Conservation (phyloP, 2,329 filamentous ascomycete species). For the Alternaria ethzedia region DNA sequence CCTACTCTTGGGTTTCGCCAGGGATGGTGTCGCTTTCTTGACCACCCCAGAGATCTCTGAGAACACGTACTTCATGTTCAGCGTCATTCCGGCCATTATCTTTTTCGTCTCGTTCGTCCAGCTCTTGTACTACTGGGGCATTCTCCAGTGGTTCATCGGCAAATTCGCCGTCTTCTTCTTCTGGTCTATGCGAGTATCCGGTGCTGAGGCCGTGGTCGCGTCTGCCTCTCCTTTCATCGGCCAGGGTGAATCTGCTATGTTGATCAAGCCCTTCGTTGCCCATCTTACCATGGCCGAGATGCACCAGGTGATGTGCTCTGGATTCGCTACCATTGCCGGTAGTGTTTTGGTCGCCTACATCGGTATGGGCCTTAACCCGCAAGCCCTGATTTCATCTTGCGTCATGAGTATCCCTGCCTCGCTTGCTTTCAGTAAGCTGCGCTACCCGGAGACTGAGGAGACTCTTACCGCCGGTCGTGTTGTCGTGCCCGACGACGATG, state of each 20-base stretch:
- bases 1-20: slow-evolving; percentile 76
- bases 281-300: slow-evolving; percentile 87
- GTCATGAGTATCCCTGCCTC: slow-evolving; percentile 96
- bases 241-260: slow-evolving; percentile 91
- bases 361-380: slow-evolving; percentile 78
- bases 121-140: slow-evolving; percentile 78
- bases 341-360: slow-evolving; percentile 89
- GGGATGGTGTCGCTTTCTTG: slow-evolving; percentile 75
- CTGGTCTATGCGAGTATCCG: slow-evolving; percentile 85
- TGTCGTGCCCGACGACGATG: slow-evolving; percentile 79
- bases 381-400: slow-evolving; percentile 87
- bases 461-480: slow-evolving; percentile 82
- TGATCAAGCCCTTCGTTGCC: slow-evolving; percentile 85
- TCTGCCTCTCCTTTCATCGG: slow-evolving; percentile 93
- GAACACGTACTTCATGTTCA: slow-evolving; percentile 72
- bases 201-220: slow-evolving; percentile 91
- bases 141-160: slow-evolving; percentile 86
- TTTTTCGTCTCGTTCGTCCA: slow-evolving; percentile 96
- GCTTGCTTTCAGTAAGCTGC: slow-evolving; percentile 85
- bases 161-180: slow-evolving; percentile 93
- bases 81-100: slow-evolving; percentile 88
- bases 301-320: slow-evolving; percentile 91
- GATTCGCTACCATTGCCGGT: slow-evolving; percentile 90
- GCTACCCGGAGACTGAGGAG: slow-evolving; percentile 87
- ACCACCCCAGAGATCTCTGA: slow-evolving; percentile 56